Percentiles rank a stretch among this genome's conserved stretches.
These are phyloP conservation scores for Alternaria triticina DNA, from an alignment of 2,329 filamentous ascomycete species.

Conservation along the genomic window DNA sequence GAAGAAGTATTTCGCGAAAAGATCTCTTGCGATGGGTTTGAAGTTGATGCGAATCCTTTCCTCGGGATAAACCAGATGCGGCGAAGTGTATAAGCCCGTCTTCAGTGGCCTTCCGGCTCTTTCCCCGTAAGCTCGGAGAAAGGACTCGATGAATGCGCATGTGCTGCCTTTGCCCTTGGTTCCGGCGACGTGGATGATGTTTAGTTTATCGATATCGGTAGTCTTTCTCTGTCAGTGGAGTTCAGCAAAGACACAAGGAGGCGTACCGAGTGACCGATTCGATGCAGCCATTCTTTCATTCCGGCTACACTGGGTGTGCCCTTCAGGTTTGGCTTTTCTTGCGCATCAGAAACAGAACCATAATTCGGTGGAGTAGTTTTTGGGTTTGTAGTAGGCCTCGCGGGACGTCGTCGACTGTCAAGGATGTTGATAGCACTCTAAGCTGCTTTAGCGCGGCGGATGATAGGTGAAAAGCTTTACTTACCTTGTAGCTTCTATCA, in stretches of 20 bases:
- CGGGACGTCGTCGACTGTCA: too few relatives aligned
- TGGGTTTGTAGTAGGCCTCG: too few relatives aligned
- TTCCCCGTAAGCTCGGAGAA: constrained; percentile 62
- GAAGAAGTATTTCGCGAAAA: constrained; percentile 54
- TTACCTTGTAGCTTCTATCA: too few relatives aligned
- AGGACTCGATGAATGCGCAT: constrained; percentile 70
- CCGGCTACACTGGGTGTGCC: constrained; percentile 19
- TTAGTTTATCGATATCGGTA: constrained; percentile 51
- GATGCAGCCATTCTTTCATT: constrained; percentile 20
- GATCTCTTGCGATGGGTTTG: constrained; percentile 29
- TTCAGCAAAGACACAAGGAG: background rate
- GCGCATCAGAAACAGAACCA: too few relatives aligned
- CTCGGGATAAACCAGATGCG: constrained; percentile 62
- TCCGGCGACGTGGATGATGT: constrained; percentile 70
- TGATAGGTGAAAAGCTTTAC: too few relatives aligned
- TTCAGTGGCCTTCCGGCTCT: constrained; percentile 40
- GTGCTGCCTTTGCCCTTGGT: constrained; percentile 81
- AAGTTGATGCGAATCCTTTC: constrained; percentile 50
- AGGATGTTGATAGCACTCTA: too few relatives aligned
- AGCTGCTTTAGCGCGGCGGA: too few relatives aligned
- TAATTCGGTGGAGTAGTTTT: too few relatives aligned
- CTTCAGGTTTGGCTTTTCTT: constrained; percentile 10
- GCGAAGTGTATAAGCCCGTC: constrained; percentile 72
- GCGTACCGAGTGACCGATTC: constrained; percentile 17
- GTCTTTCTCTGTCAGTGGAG: constrained; percentile 6